Percentiles rank a stretch among this genome's conserved stretches.
Evolutionary conservation across 169 alveolate genomes (phyloP).

Genomic region (Toxoplasma gondii): DNA sequence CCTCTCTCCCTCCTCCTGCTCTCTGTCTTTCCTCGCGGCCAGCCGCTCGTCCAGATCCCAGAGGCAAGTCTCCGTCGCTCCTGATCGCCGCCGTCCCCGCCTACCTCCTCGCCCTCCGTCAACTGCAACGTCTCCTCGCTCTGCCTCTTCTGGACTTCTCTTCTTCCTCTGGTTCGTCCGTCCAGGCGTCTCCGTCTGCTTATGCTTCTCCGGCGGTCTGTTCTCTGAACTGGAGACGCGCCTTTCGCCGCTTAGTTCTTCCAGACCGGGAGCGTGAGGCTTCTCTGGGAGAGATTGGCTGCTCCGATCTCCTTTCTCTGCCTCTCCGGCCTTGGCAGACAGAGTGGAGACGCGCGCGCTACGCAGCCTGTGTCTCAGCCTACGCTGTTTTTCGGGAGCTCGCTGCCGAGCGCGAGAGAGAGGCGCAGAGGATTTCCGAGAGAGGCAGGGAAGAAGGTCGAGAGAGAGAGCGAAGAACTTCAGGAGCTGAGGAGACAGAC

Average conservation of each 20-base stretch:
- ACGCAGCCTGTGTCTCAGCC: background rate
- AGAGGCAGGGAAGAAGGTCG: background rate
- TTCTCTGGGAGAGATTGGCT: background rate
- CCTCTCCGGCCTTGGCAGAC: constrained; percentile 17
- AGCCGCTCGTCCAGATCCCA: background rate
- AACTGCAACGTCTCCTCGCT: background rate
- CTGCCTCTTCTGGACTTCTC: background rate
- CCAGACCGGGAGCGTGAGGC: background rate
- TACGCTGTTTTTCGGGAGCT: background rate
- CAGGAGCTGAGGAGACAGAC: background rate
- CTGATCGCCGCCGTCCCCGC: no score
- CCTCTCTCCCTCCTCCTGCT: background rate
- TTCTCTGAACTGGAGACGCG: background rate
- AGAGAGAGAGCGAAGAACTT: background rate
- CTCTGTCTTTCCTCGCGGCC: background rate
- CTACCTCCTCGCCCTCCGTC: no score
- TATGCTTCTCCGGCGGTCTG: background rate
- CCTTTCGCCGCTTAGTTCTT: background rate
- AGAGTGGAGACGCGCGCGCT: background rate
- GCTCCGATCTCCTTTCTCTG: background rate
- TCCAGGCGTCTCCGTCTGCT: background rate
- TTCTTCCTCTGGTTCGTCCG: background rate
- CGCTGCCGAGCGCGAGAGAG: background rate
- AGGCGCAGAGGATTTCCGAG: background rate
- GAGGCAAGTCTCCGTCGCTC: no score